These are phyloP conservation scores for Inosperma sp. DNA, from an alignment of 768 basidiomycete species.

Conservation along the genomic window DNA sequence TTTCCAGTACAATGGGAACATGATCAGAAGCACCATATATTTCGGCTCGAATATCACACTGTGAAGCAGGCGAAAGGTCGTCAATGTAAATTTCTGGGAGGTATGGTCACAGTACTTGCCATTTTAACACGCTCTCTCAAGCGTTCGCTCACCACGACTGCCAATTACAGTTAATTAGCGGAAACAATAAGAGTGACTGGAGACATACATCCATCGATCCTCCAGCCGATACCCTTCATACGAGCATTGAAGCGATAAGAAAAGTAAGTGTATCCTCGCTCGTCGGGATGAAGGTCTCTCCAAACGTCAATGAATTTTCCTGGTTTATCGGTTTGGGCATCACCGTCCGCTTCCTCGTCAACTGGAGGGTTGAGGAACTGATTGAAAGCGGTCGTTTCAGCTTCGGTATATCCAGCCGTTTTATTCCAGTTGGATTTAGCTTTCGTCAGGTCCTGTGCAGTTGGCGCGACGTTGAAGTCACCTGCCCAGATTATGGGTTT, in stretches of 20 bases:
- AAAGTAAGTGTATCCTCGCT: slow-evolving; percentile 81
- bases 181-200: neutral
- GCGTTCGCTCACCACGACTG: slow-evolving; percentile 75
- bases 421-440: slow-evolving; percentile 82
- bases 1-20: slow-evolving; percentile 75
- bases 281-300: slow-evolving; percentile 63
- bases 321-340: too few species aligned
- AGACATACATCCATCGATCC: slow-evolving; percentile 74
- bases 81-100: slow-evolving; percentile 66
- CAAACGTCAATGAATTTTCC: slow-evolving; percentile 73
- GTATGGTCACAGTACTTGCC: slow-evolving; percentile 25
- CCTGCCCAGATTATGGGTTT: slow-evolving; percentile 89
- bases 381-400: slow-evolving; percentile 71
- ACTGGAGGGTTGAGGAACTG: slow-evolving; percentile 56
- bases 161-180: slow-evolving; percentile 1
- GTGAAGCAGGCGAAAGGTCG: slow-evolving; percentile 46
- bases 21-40: slow-evolving; percentile 90
- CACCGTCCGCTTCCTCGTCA: slow-evolving; percentile 20
- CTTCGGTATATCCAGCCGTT: slow-evolving; percentile 77
- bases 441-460: slow-evolving; percentile 64
- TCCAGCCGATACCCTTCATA: slow-evolving; percentile 79
- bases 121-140: slow-evolving; percentile 59
- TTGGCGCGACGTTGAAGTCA: slow-evolving; percentile 84
- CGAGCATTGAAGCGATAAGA: slow-evolving; percentile 81
- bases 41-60: slow-evolving; percentile 79